Percentiles rank a stretch among this genome's conserved stretches.
Evolutionary conservation across 768 basidiomycete genomes (phyloP).

Genomic region (Naganishia kalamii): DNA sequence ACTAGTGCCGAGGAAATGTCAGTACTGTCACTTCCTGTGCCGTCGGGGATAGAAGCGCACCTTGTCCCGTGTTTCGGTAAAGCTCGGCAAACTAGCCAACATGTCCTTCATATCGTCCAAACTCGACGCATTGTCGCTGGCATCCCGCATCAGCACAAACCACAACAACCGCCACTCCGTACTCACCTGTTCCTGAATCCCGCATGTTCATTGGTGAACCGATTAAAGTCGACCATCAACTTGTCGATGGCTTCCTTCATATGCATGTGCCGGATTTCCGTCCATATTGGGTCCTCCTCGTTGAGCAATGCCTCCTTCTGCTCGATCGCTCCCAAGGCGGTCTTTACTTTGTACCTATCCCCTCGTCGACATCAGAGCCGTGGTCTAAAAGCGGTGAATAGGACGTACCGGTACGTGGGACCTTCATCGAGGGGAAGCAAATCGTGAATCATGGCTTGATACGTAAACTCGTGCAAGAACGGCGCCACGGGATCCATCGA

Average conservation of each 20-base stretch:
- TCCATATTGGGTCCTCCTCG: constrained; percentile 85
- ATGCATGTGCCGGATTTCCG: constrained; percentile 88
- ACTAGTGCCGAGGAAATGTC: constrained; percentile 51
- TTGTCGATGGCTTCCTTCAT: constrained; percentile 98
- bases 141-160: neutral
- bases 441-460: constrained; percentile 98
- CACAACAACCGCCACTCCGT: neutral
- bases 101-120: constrained; percentile 99
- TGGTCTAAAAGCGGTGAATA: neutral
- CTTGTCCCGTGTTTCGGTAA: constrained; percentile 91
- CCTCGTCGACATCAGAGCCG: no score
- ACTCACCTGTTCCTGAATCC: constrained; percentile 76
- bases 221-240: constrained; percentile 90
- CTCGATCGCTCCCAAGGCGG: constrained; percentile 73
- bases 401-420: constrained; percentile 70
- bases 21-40: neutral
- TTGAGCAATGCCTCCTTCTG: constrained; percentile 80
- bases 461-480: constrained; percentile 93
- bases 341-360: constrained; percentile 86
- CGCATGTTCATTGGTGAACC: constrained; percentile 87
- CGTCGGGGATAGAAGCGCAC: constrained; percentile 46
- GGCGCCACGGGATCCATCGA: constrained; percentile 89
- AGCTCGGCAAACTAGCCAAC: constrained; percentile 89
- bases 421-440: constrained; percentile 82
- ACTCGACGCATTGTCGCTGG: constrained; percentile 46